Evolutionary conservation across 1,139 yeast genomes (phyloP), one percentile per base, ranked within the genome.

Genomic region (Lodderomyces metapsilosis): DNA sequence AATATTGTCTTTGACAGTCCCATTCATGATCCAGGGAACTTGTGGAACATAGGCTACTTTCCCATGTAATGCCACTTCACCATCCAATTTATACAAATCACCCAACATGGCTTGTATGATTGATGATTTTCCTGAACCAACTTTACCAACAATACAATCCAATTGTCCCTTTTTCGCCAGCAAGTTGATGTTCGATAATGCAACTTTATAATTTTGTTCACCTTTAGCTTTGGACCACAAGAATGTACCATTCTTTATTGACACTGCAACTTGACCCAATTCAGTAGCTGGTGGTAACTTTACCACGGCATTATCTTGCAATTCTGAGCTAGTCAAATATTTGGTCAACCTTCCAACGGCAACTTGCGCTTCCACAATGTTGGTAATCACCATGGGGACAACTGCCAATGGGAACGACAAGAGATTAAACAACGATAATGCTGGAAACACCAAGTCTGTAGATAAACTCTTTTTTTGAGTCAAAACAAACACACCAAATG

Each of bases 401-500:
- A 88, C 86, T n/a, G 95, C 92, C 51, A 92, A 74, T 40, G 99
- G 98, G 78, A 94, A 92, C 2, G 85, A 76, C 47, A 92, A 74
- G 57, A 92, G 70, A 60, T 91, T 92, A 67, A 86, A 86, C 50
- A 92, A 73, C 1, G 97, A 78, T 50, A 92, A 74, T 1, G 98
- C 96, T 11, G 99, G 97, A 78, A 92, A 92, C 9, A 92, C 97
- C 53, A 91, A 75, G 54, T 92, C 98, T 10, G 97, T 88, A 1
- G 94, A 78, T 56, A 92, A 76, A 35, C 96, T 88, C 43, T 62
- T 71, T 42, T 70, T 71, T 51, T 82, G 80, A 35, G 80, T 68
- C 44, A 72, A 64, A 11, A 89, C 86, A 58, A 86, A 92, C 12
- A 85, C 74, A 2, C 88, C 96, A 71, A 94, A 92, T 1, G 98